Evolutionary conservation across 768 basidiomycete genomes (phyloP).

Genomic region (Russula dissimulans): DNA sequence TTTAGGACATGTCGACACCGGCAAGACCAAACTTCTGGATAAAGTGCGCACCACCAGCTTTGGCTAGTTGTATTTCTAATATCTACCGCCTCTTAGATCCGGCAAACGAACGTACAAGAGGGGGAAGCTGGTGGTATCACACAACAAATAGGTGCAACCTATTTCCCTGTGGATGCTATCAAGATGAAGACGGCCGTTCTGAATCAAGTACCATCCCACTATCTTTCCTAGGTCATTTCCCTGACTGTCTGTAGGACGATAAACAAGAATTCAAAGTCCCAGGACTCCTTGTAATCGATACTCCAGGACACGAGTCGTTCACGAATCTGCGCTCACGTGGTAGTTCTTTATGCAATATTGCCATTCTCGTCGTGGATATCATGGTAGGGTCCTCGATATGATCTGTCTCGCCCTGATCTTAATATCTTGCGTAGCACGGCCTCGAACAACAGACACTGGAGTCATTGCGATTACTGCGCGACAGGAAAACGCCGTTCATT

Average conservation of each 20-base stretch:
- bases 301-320: conserved; percentile 99
- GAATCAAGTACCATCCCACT: conserved; percentile 53
- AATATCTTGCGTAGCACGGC: conserved; percentile 56
- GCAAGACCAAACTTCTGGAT: conserved; percentile 95
- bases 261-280: conserved; percentile 92
- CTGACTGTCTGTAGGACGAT: conserved; percentile 43
- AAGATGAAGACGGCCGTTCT: conserved; percentile 88
- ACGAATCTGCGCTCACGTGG: conserved; percentile 93
- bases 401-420: background rate
- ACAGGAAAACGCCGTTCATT: conserved; percentile 96
- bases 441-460: conserved; percentile 97
- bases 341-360: conserved; percentile 96
- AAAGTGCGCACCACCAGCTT: conserved; percentile 47
- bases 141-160: conserved; percentile 98
- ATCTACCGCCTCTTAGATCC: conserved; percentile 51
- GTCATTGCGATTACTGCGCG: conserved; percentile 82
- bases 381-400: conserved; percentile 46
- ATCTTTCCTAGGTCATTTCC: background rate
- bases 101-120: conserved; percentile 99
- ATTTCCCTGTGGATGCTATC: conserved; percentile 96
- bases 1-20: conserved; percentile 97
- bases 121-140: conserved; percentile 99
- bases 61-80: background rate
- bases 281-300: conserved; percentile 92
- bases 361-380: conserved; percentile 97